A percentile compares a stretch with the other conserved stretches of the same genome.
phyloP scores from a whole-genome alignment of 129 eudicot genomes.

The Chrysanthemum lavandulifolium region DNA sequence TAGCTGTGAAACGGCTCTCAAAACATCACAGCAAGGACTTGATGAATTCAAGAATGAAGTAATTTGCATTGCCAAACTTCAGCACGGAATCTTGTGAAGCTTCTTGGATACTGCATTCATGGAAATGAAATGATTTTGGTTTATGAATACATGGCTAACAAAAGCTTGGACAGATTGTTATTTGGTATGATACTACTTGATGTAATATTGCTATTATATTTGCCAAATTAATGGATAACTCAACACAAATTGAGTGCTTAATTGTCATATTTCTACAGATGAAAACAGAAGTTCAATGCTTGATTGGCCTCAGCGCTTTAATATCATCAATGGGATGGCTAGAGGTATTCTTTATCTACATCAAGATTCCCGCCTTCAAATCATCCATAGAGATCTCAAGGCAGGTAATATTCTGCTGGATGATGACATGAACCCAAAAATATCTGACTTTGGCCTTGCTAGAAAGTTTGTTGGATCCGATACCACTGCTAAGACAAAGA shows the following conservation, averaged over 20 bases:
- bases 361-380: slow-evolving; percentile 26
- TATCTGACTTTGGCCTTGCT: slow-evolving; percentile 31
- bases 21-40: slow-evolving; percentile 29
- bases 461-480: slow-evolving; percentile 28
- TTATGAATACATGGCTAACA: slow-evolving; percentile 30
- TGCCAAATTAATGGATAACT: not conserved
- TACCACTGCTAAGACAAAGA: slow-evolving; percentile 14
- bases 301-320: slow-evolving; percentile 22
- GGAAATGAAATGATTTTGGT: slow-evolving; percentile 22
- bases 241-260: not conserved
- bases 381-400: slow-evolving; percentile 32
- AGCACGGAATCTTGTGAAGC: slow-evolving; percentile 45
- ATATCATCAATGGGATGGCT: slow-evolving; percentile 18
- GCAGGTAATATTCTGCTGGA: slow-evolving; percentile 20
- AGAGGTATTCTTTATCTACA: slow-evolving; percentile 32
- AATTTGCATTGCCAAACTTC: slow-evolving; percentile 27
- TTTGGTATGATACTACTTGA: slow-evolving; percentile 10
- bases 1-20: slow-evolving; percentile 34
- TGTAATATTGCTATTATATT: not conserved
- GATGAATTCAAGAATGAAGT: slow-evolving; percentile 35
- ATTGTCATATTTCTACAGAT: slow-evolving; percentile 1
- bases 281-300: slow-evolving; percentile 6
- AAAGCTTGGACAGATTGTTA: slow-evolving; percentile 18
- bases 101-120: slow-evolving; percentile 36
- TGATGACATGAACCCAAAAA: slow-evolving; percentile 26